Conservation (phyloP, 1,139 yeast species). For the Blastobotrys arbuscula region DNA sequence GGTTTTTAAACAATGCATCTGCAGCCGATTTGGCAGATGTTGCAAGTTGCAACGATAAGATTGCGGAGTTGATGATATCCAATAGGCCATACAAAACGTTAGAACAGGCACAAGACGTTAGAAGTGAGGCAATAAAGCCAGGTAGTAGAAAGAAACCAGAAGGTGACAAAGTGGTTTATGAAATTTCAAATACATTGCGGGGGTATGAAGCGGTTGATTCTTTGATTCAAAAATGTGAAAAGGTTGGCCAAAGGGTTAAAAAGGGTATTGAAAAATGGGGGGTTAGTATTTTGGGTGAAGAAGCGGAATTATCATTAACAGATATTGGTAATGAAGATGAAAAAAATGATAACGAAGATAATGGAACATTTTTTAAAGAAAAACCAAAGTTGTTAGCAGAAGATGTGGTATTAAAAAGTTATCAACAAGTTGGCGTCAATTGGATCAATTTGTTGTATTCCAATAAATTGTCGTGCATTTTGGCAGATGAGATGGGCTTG, state of each 20-base stretch:
- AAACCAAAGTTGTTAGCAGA: slow-evolving; percentile 64
- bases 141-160: slow-evolving; percentile 47
- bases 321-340: slow-evolving; percentile 24
- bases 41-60: slow-evolving; percentile 61
- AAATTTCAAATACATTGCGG: slow-evolving; percentile 58
- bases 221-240: slow-evolving; percentile 74
- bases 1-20: slow-evolving; percentile 74
- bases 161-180: slow-evolving; percentile 74
- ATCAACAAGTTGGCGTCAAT: slow-evolving; percentile 92
- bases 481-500: slow-evolving; percentile 97
- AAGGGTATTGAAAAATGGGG: slow-evolving; percentile 84
- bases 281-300: slow-evolving; percentile 37
- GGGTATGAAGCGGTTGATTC: slow-evolving; percentile 96
- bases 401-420: slow-evolving; percentile 67
- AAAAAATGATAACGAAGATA: slow-evolving; percentile 24
- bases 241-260: slow-evolving; percentile 65
- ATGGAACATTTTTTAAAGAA: slow-evolving; percentile 53
- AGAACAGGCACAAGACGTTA: slow-evolving; percentile 51
- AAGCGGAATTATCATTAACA: slow-evolving; percentile 31
- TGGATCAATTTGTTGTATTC: slow-evolving; percentile 83
- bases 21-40: slow-evolving; percentile 74
- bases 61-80: slow-evolving; percentile 56
- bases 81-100: slow-evolving; percentile 65
- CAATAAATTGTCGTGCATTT: slow-evolving; percentile 76
- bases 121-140: slow-evolving; percentile 33